Percentiles rank a stretch among this genome's conserved stretches.
These are phyloP conservation scores for Ustilago shanxiensis DNA, from an alignment of 1,284 basidiomycete species.

Conservation along the genomic window DNA sequence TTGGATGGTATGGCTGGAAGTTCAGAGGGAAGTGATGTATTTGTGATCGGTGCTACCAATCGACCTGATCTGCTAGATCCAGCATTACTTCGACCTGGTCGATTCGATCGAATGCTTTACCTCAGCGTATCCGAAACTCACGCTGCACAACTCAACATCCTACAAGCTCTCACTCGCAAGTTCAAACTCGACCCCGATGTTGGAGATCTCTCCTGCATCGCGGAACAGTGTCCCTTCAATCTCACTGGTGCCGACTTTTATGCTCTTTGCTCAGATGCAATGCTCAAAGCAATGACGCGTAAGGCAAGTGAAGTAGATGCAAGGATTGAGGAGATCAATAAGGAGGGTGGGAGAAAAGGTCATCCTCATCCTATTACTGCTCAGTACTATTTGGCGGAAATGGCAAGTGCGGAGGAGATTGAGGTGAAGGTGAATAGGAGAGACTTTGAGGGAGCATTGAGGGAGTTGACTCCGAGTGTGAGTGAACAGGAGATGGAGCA, in stretches of 20 bases:
- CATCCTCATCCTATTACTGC: constrained; percentile 84
- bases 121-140: constrained; percentile 91
- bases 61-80: constrained; percentile 72
- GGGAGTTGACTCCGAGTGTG: constrained; percentile 86
- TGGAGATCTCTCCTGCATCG: constrained; percentile 76
- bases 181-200: constrained; percentile 84
- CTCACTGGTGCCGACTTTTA: constrained; percentile 89
- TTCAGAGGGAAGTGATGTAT: constrained; percentile 71
- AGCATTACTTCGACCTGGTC: constrained; percentile 71
- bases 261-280: constrained; percentile 94
- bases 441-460: constrained; percentile 84
- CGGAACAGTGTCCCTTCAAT: constrained; percentile 87
- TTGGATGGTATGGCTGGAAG: constrained; percentile 72
- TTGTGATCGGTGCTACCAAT: constrained; percentile 73
- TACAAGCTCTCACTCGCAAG: constrained; percentile 91
- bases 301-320: constrained; percentile 82
- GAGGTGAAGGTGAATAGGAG: constrained; percentile 79
- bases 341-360: constrained; percentile 59
- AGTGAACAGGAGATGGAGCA: constrained; percentile 89
- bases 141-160: constrained; percentile 85
- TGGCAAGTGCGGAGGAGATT: constrained; percentile 81
- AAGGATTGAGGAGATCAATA: constrained; percentile 48
- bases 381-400: constrained; percentile 91
- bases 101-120: constrained; percentile 98
- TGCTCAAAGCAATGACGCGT: constrained; percentile 93